Base-by-base conservation (phyloP, 2,329 filamentous ascomycete species). In the Cadophora sp. region DNA sequence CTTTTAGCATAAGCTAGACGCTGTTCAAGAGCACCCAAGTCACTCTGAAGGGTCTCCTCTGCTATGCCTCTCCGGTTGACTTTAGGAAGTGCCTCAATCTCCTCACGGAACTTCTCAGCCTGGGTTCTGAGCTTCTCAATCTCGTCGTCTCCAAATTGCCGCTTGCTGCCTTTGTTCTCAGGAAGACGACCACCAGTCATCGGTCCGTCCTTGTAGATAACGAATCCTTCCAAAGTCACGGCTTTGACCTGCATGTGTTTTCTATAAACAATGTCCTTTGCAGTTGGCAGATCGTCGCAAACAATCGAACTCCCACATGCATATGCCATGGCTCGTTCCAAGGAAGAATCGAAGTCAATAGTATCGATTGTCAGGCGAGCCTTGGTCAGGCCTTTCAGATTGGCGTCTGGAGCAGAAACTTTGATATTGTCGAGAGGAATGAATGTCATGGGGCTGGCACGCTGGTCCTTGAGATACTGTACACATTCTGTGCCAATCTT, bases 391-490 rank as follows among this genome's bases (percentile, higher is more conserved):
- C 94, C 93, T 80, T 97, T 97, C 72, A 99, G 84, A 68, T 93
- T 94, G 5, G 93, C 92, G 78, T 97, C 97, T 68, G 96, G 88
- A 12, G 93, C 90, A 78, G 93, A 94, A 77, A 97, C 94, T 77
- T 98, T 97, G 79, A 99, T 97, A 63, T 97, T 97, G 83, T 99
- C 96, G 22, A 99, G 85, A 0, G 96, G 96, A 71, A 98, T 94
- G 79, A 99, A 98, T 0, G 93, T 97, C 81, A 96, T 93, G 67
- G 94, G 93, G 7, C 92, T 88, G 64, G 92, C 90, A 66, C 93
- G 90, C 77, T 97, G 93, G 72, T 97, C 93, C 74, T 96, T 96
- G 68, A 99, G 87, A 76, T 97, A 97, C 73, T 96, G 89, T 66
- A 99, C 96, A 79, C 96, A 99, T 74, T 97, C 94, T 68, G 94